These are phyloP conservation scores for Ichthyophthirius multifiliis DNA, from an alignment of 169 alveolate species.

Conservation along the genomic window DNA sequence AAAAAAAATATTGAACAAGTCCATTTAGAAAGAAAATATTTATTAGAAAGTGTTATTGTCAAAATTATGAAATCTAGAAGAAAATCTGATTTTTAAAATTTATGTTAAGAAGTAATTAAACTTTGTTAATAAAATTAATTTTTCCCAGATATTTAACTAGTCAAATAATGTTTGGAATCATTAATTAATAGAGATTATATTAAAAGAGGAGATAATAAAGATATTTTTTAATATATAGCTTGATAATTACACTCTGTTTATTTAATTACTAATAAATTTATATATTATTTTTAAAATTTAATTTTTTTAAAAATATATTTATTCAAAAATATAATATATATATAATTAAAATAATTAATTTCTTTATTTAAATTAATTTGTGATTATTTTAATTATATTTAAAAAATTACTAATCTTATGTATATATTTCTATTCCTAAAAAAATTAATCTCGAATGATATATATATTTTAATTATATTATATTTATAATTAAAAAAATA, in stretches of 20 bases:
- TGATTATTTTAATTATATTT: too few species aligned
- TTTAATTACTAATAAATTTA: too few species aligned
- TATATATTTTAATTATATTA: too few species aligned
- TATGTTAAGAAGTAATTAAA: constrained; percentile 17
- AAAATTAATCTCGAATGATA: too few species aligned
- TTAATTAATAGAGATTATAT: constrained; percentile 50
- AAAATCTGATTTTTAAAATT: constrained; percentile 40
- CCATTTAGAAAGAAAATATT: constrained; percentile 45
- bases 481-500: too few species aligned
- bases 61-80: constrained; percentile 35
- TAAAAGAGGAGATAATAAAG: constrained; percentile 32
- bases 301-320: too few species aligned
- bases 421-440: too few species aligned
- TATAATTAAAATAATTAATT: too few species aligned
- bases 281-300: too few species aligned
- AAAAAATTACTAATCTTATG: too few species aligned
- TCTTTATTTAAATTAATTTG: too few species aligned
- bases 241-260: not conserved
- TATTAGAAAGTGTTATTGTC: constrained; percentile 52
- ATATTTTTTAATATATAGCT: not conserved
- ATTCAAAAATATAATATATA: too few species aligned
- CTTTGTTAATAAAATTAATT: constrained; percentile 16
- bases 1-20: constrained; percentile 11
- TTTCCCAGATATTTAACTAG: constrained; percentile 30
- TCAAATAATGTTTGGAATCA: constrained; percentile 45